Conservation (phyloP, 2,329 filamentous ascomycete genomes). For the Alternaria sp. region DNA sequence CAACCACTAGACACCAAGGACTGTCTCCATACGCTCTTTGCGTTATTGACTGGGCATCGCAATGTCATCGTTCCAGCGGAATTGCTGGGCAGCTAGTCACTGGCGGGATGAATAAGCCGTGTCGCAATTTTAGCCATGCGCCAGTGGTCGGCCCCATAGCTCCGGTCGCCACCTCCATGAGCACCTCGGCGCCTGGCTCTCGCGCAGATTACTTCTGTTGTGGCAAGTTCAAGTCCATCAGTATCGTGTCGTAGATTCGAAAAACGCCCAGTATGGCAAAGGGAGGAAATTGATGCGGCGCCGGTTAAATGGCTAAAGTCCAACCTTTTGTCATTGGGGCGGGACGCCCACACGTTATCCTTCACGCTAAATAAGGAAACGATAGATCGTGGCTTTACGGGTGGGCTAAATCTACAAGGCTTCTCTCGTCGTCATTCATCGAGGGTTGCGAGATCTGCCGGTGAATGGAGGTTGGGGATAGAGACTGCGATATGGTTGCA, state of each 20-base stretch:
- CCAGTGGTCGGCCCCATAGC: background rate
- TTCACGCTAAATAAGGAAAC: slow-evolving; percentile 1
- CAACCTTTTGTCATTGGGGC: slow-evolving; percentile 2
- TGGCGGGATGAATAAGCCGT: background rate
- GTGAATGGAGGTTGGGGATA: background rate
- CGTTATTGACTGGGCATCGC: background rate
- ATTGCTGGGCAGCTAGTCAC: background rate
- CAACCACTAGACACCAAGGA: background rate
- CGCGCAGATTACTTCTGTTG: background rate
- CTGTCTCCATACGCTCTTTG: background rate
- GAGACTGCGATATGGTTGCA: background rate
- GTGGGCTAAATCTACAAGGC: slow-evolving; percentile 2
- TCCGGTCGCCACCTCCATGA: background rate
- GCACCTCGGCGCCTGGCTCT: background rate
- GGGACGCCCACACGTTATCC: background rate
- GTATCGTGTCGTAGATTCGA: background rate
- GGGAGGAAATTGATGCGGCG: slow-evolving; percentile 1
- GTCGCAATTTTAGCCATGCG: background rate
- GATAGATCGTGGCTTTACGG: slow-evolving; percentile 11
- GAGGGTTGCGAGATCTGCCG: background rate
- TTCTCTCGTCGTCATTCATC: slow-evolving; percentile 11
- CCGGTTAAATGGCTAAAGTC: slow-evolving; percentile 15
- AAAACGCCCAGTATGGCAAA: background rate
- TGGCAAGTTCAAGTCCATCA: background rate
- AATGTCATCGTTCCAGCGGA: background rate